Percentiles rank a stretch among this genome's conserved stretches.
Conservation (phyloP, 2,329 filamentous ascomycete genomes). For the Pezicula carpinea region DNA sequence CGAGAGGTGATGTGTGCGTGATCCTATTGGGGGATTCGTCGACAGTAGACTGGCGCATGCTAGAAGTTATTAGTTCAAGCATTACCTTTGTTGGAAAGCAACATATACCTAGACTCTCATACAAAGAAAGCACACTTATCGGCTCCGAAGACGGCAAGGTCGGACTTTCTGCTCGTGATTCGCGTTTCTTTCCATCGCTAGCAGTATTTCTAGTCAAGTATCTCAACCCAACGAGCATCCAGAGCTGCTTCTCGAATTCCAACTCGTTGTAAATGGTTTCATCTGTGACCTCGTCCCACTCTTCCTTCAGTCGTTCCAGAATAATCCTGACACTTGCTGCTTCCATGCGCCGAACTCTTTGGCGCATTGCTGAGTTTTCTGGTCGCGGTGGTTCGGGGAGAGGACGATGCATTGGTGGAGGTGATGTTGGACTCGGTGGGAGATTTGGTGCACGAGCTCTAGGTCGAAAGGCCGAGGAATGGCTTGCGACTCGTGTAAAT, state of each 20-base stretch:
- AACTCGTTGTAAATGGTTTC: constrained; percentile 45
- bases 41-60: constrained; percentile 24
- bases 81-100: not conserved
- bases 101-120: constrained; percentile 26
- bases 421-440: not conserved
- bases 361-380: not conserved
- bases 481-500: no score
- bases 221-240: constrained; percentile 56
- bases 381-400: not conserved
- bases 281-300: constrained; percentile 40
- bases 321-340: constrained; percentile 46
- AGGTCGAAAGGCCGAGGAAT: no score
- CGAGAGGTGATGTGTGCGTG: constrained; percentile 40
- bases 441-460: not conserved
- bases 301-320: constrained; percentile 49
- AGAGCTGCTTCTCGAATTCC: constrained; percentile 52
- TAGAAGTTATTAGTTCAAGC: constrained; percentile 8
- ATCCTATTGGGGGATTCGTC: constrained; percentile 26
- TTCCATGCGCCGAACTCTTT: constrained; percentile 49
- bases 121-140: constrained; percentile 17
- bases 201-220: constrained; percentile 26
- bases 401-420: not conserved
- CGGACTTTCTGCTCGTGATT: not conserved
- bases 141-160: constrained; percentile 11
- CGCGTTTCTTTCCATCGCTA: not conserved